phyloP scores from a whole-genome alignment of 768 basidiomycete genomes.

The Podaxis mareebaensis region DNA sequence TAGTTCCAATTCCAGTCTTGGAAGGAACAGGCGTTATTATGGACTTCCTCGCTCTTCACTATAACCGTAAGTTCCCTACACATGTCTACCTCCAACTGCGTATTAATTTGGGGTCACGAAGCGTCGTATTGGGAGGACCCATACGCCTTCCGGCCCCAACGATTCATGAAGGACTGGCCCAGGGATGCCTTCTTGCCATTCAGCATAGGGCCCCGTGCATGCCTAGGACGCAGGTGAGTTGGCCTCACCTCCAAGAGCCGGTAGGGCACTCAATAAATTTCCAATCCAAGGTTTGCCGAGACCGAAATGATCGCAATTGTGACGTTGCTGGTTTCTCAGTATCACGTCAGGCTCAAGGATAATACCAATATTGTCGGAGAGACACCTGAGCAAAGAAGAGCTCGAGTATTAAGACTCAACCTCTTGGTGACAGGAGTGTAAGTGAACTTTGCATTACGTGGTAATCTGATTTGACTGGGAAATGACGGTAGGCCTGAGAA shows the following conservation, averaged over 20 bases:
- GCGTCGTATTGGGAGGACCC: slow-evolving; percentile 60
- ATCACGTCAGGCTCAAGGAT: slow-evolving; percentile 48
- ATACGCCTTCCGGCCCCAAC: slow-evolving; percentile 34
- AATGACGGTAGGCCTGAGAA: background rate
- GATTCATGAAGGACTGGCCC: slow-evolving; percentile 18
- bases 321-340: slow-evolving; percentile 45
- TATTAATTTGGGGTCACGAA: slow-evolving; percentile 20
- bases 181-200: slow-evolving; percentile 20
- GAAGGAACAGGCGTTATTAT: slow-evolving; percentile 39
- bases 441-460: slow-evolving; percentile 21
- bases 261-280: background rate
- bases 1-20: slow-evolving; percentile 38
- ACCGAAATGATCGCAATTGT: slow-evolving; percentile 51
- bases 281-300: slow-evolving; percentile 45
- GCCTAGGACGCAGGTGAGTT: slow-evolving; percentile 32
- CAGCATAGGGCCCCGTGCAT: slow-evolving; percentile 6
- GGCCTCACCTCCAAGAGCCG: background rate
- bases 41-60: slow-evolving; percentile 42
- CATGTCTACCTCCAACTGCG: background rate
- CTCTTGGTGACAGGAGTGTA: slow-evolving; percentile 46
- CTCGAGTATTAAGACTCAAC: slow-evolving; percentile 36
- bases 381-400: slow-evolving; percentile 45
- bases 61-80: slow-evolving; percentile 42
- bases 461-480: background rate
- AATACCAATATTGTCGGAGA: slow-evolving; percentile 48